These are phyloP conservation scores for Infundibulicybe gibba DNA, from an alignment of 768 basidiomycete genomes.

Conservation along the genomic window DNA sequence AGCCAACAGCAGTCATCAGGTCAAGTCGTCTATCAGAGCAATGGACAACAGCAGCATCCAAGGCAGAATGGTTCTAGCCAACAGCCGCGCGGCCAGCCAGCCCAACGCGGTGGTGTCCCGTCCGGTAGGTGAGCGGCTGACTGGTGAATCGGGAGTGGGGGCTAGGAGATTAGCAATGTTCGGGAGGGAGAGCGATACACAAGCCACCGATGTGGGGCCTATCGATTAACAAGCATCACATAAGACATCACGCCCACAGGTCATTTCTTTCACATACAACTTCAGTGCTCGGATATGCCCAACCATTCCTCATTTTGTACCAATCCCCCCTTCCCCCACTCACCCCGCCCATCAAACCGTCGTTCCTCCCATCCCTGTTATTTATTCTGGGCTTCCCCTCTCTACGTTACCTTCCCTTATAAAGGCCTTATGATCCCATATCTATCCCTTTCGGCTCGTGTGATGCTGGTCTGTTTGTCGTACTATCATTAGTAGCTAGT, in stretches of 20 bases:
- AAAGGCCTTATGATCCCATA: constrained; percentile 5
- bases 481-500: no score
- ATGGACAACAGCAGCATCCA: constrained; percentile 22
- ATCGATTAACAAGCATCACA: constrained; percentile 8
- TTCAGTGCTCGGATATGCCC: constrained; percentile 1
- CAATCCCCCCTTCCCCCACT: constrained; percentile 1
- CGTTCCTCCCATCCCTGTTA: constrained; percentile 5
- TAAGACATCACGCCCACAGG: not conserved
- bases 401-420: constrained; percentile 14
- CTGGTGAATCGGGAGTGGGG: not conserved
- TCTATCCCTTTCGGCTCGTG: no score
- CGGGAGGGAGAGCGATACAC: constrained; percentile 7
- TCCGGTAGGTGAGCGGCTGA: constrained; percentile 32
- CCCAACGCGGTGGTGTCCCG: constrained; percentile 34
- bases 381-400: constrained; percentile 10
- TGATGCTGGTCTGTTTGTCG: no score
- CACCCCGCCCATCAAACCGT: constrained; percentile 1
- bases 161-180: not conserved
- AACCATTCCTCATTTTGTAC: constrained; percentile 10
- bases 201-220: no score
- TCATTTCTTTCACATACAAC: constrained; percentile 6
- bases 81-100: constrained; percentile 22
- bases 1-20: constrained; percentile 18
- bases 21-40: constrained; percentile 32
- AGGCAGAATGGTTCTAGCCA: constrained; percentile 18